A percentile compares a stretch with the other conserved stretches of the same genome.
These are phyloP conservation scores for Hibiscus trionum DNA, from an alignment of 345 rosid genomes.

Conservation along the genomic window DNA sequence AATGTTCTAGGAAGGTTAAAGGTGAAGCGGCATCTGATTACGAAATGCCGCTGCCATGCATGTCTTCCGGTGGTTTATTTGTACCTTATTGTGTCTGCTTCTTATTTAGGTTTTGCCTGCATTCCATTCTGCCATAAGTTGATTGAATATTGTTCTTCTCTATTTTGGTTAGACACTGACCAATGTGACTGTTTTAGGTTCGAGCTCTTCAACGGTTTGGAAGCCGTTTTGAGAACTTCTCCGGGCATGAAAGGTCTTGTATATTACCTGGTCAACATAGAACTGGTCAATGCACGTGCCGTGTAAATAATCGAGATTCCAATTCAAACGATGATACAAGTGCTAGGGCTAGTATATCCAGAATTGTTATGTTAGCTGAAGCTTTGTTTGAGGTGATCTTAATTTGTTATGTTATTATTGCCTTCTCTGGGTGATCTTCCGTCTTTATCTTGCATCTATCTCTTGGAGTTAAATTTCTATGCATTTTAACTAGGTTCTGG, in stretches of 20 bases:
- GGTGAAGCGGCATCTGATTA: constrained; percentile 24
- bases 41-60: constrained; percentile 19
- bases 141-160: not conserved
- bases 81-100: constrained; percentile 3
- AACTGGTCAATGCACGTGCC: not conserved
- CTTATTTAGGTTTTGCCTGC: constrained; percentile 4
- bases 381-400: not conserved
- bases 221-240: not conserved
- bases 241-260: not conserved
- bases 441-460: not conserved
- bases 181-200: constrained; percentile 38
- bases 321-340: not conserved
- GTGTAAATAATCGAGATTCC: not conserved
- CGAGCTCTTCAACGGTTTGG: constrained; percentile 9
- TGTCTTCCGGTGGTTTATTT: constrained; percentile 32
- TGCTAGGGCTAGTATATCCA: not conserved
- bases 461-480: constrained; percentile 24
- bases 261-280: not conserved
- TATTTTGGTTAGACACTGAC: not conserved
- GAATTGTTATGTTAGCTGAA: not conserved
- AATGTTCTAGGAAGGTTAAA: constrained; percentile 33
- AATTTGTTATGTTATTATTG: not conserved
- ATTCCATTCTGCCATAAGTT: constrained; percentile 1
- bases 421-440: not conserved
- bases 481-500: constrained; percentile 12